Conservation (phyloP, 306 rosid genomes). For the Rosa chinensis region DNA sequence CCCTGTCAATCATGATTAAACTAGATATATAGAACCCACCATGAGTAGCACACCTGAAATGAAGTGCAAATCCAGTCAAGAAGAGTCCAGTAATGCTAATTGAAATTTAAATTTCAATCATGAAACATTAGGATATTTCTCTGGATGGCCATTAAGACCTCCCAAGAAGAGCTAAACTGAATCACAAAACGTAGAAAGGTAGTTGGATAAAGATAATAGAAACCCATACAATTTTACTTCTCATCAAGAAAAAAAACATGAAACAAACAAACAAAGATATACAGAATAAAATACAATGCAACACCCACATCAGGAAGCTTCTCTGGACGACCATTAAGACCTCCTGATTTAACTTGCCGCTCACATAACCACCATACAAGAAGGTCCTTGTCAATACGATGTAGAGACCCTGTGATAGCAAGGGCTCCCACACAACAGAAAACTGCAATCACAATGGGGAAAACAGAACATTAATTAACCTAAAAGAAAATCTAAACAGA, state of each 20-base stretch:
- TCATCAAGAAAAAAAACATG: no score
- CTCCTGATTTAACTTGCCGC: conserved; percentile 90
- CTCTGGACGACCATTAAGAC: conserved; percentile 91
- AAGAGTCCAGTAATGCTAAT: conserved; percentile 15
- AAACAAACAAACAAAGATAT: no score
- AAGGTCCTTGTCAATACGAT: conserved; percentile 81
- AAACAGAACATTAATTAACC: neutral
- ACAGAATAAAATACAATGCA: neutral
- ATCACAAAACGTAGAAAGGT: neutral
- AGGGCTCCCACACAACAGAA: conserved; percentile 97
- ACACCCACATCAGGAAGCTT: conserved; percentile 78
- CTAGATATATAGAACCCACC: conserved; percentile 99
- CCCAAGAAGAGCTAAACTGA: neutral
- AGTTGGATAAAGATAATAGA: conserved; percentile 2
- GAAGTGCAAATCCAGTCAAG: conserved; percentile 22
- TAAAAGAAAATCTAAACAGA: neutral
- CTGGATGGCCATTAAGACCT: neutral
- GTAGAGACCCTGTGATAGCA: conserved; percentile 80
- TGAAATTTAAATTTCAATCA: neutral
- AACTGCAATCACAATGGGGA: conserved; percentile 51
- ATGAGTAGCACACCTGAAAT: conserved; percentile 80
- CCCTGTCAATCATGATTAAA: conserved; percentile 91
- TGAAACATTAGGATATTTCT: neutral
- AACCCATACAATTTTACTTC: conserved; percentile 5
- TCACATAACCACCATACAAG: conserved; percentile 97